phyloP scores from a whole-genome alignment of 2,329 filamentous ascomycete species.

The Pyrenochaeta sp. region DNA sequence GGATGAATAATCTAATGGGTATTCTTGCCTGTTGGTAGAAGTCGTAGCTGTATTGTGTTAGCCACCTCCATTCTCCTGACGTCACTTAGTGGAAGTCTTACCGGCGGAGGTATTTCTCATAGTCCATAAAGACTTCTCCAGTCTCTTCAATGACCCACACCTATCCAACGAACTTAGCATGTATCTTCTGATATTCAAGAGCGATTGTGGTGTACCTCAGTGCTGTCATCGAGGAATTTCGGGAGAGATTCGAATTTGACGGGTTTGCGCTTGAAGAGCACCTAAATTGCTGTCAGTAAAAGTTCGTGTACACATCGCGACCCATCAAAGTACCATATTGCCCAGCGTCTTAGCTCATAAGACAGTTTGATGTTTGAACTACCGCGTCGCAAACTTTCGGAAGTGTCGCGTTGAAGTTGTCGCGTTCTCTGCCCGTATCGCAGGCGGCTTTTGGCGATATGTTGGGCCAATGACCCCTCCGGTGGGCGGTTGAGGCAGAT shows the following conservation, averaged over 20 bases:
- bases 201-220: constrained; percentile 70
- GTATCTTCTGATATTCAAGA: constrained; percentile 18
- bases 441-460: neutral
- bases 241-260: constrained; percentile 81
- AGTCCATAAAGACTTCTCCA: constrained; percentile 86
- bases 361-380: constrained; percentile 23
- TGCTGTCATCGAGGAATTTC: constrained; percentile 78
- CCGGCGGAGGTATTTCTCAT: constrained; percentile 87
- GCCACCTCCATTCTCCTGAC: constrained; percentile 26
- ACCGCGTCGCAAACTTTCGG: constrained; percentile 40
- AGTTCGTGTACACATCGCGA: constrained; percentile 1
- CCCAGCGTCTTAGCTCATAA: constrained; percentile 36
- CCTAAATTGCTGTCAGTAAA: constrained; percentile 62
- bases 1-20: neutral
- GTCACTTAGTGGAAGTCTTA: constrained; percentile 52
- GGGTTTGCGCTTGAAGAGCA: constrained; percentile 95
- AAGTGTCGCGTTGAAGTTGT: constrained; percentile 31
- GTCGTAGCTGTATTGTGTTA: constrained; percentile 71
- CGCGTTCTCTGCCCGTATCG: constrained; percentile 13
- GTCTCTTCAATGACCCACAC: constrained; percentile 93
- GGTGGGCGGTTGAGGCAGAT: constrained; percentile 10
- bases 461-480: constrained; percentile 17
- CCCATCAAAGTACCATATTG: constrained; percentile 46
- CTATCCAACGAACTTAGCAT: constrained; percentile 59
- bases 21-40: constrained; percentile 85